Evolutionary conservation across 2,329 filamentous ascomycete species (phyloP), one percentile per base, ranked within the genome.

Genomic region (Aureobasidium sp.): DNA sequence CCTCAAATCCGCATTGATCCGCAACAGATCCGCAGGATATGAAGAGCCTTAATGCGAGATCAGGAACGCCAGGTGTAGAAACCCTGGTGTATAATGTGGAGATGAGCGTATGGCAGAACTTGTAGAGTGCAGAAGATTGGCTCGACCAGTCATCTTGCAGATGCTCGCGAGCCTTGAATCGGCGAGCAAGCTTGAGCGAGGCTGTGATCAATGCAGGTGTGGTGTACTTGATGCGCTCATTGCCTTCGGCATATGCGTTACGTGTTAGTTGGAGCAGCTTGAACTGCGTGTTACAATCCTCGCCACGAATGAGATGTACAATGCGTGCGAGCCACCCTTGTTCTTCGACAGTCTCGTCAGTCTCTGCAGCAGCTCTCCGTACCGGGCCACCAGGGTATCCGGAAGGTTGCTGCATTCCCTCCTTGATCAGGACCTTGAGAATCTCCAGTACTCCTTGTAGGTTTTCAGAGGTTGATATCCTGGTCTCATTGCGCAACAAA

Each of bases 331-430:
- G 81, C 91, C 91, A 97, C 57, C 94, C 94, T 79, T 99, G 94
- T 77, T 99, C 94, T 75, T 99, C 93, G 70, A 97, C 86, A 0
- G 93, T 97, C 78, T 99, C 95, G 65, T 99, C 94, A 0, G 94
- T 97, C 78, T 99, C 95, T 51, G 84, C 79, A 23, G 85, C 84
- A 65, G 91, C 86, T 66, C 90, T 82, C 70, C 93, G 89, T 15
- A 80, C 77, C 6, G 88, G 85, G 42, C 88, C 85, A 3, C 90
- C 90, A 0, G 92, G 87, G 69, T 97, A 97, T 34, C 90, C 90
- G 51, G 86, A 83, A n/a, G 90, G 86, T 48, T 52, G 55, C 70
- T 96, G 92, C 15, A 89, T 87, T 13, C 93, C 92, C 76, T 99
- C 94, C 69, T 91, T 94, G 73, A 99, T 94, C 39, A 99, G 79